These are phyloP conservation scores for Hamiltosporidium magnivora DNA, from an alignment of 371 early-diverging fungal genomes.

Conservation along the genomic window DNA sequence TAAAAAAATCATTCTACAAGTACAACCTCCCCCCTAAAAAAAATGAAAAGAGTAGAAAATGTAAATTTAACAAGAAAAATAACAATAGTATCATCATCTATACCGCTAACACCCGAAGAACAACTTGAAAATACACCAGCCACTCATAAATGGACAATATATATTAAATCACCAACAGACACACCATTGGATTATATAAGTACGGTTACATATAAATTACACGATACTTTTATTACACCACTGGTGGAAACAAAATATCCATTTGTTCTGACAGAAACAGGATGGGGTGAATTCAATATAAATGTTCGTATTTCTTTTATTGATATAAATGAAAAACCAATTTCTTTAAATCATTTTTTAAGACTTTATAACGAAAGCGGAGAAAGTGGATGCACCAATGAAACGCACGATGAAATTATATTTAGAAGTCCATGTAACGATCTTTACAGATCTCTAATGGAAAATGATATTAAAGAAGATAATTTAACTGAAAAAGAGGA, in stretches of 20 bases:
- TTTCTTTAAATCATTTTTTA: constrained; percentile 68
- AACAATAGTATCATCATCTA: no score
- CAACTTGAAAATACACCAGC: no score
- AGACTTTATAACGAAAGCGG: constrained; percentile 49
- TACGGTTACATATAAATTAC: not conserved
- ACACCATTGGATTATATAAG: not conserved
- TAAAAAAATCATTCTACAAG: no score
- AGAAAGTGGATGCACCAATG: not conserved
- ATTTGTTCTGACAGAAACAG: constrained; percentile 77
- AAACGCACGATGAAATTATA: not conserved
- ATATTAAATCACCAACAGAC: not conserved
- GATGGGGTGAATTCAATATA: constrained; percentile 96
- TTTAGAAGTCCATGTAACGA: not conserved
- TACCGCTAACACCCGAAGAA: no score
- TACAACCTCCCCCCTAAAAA: no score
- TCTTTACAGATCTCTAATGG: not conserved
- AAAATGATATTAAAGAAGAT: not conserved
- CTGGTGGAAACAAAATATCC: constrained; percentile 65
- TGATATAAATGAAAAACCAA: constrained; percentile 65
- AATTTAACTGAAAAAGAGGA: not conserved
- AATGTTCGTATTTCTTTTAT: constrained; percentile 72
- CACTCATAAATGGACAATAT: not conserved
- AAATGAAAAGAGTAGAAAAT: no score
- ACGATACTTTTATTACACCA: not conserved
- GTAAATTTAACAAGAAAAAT: no score